Percentiles rank a stretch among this genome's conserved stretches.
phyloP scores from a whole-genome alignment of 2,329 filamentous ascomycete genomes.

The Incumbomyces lentus region DNA sequence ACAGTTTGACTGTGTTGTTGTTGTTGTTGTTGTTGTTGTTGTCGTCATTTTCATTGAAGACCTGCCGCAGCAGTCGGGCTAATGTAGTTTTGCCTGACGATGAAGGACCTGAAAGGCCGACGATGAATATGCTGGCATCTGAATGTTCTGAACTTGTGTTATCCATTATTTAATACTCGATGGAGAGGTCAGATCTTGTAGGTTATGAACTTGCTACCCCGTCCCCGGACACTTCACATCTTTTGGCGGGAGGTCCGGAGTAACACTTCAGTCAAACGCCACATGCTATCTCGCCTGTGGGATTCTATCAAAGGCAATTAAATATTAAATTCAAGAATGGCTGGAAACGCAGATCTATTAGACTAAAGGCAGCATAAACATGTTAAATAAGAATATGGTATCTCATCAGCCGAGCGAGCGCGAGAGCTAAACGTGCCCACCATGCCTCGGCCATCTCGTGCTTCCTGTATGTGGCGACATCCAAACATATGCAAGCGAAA shows the following conservation, averaged over 20 bases:
- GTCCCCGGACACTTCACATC: too few species aligned
- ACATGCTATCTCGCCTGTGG: too few species aligned
- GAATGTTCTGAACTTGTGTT: background rate
- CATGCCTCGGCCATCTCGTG: background rate
- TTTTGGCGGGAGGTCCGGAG: too few species aligned
- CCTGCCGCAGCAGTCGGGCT: conserved; percentile 68
- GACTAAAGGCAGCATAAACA: background rate
- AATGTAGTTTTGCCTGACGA: conserved; percentile 94
- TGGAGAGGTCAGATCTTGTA: too few species aligned
- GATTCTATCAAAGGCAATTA: too few species aligned
- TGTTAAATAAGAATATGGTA: background rate
- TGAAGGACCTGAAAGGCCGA: conserved; percentile 81
- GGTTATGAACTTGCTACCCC: too few species aligned
- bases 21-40: conserved; percentile 25
- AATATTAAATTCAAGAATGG: too few species aligned
- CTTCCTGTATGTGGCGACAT: background rate
- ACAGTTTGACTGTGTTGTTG: conserved; percentile 25
- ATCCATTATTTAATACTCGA: too few species aligned
- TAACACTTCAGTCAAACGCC: too few species aligned
- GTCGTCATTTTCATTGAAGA: conserved; percentile 48
- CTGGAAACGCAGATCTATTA: conserved; percentile 1
- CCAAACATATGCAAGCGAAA: conserved; percentile 1
- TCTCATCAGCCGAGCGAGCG: background rate
- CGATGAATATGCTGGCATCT: conserved; percentile 29
- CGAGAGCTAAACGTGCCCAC: background rate